Evolutionary conservation across 371 early-diverging fungal species (phyloP), one percentile per base, ranked within the genome.

Genomic region (Apophysomyces elegans): DNA sequence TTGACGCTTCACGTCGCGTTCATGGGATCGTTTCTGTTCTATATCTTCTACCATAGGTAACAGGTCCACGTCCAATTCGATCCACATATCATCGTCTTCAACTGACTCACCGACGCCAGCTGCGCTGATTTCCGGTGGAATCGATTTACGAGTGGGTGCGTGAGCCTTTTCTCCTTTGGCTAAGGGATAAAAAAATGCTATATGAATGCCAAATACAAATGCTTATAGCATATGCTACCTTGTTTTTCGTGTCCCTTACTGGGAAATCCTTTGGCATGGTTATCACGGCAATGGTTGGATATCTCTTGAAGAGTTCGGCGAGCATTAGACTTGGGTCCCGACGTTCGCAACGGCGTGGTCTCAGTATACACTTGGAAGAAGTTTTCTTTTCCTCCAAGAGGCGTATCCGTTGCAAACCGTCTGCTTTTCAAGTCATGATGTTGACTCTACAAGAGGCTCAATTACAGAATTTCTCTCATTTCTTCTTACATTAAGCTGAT

Each of bases 341-440:
- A 18, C 11, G 39, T 8, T 57, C 37, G 18, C 13, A 16, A 36
- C 13, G 1, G 11, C 14, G 26, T 37, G 8, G 59, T 35, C 21
- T 67, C 67, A 13, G 62, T 58, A 47, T 62, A 62, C 35, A 67
- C 67, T 44, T 45, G 58, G 18, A 67, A 67, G 18, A 56, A 8
- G n/a, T 18, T 58, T 35, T 32, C 36, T 59, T 38, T 57, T n/a
- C 54, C 32, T 9, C 21, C 21, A 11, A 5, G 4, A 21, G 21
- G 21, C n/a, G 16, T 21, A 11, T 50, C 21, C 18, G 9, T 50
- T 11, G 7, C 14, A 47, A n/a, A 2, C 36, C n/a, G 41, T 18
- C 36, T 36, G 4, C 18, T 14, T 13, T 38, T 41, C 16, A 32
- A 1, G 16, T 16, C 37, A 13, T 32, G 45, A 59, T 13, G 39